phyloP scores from a whole-genome alignment of 1,139 yeast species.

The Torulaspora globosa region DNA sequence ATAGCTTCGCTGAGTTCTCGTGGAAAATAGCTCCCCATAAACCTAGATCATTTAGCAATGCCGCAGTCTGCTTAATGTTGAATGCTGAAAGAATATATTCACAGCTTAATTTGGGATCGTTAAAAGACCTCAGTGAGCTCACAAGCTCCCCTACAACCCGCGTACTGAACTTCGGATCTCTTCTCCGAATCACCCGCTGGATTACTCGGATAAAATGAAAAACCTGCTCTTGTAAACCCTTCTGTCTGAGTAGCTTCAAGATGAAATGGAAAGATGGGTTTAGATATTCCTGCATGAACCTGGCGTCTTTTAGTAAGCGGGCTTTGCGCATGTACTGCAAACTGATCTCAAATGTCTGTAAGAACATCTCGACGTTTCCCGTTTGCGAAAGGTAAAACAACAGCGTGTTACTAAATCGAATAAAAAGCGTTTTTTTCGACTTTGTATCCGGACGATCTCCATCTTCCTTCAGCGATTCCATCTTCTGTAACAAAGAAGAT shows the following conservation, averaged over 20 bases:
- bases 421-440: slow-evolving; percentile 11
- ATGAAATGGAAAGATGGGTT: slow-evolving; percentile 22
- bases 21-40: slow-evolving; percentile 25
- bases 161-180: slow-evolving; percentile 19
- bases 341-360: slow-evolving; percentile 17
- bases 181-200: slow-evolving; percentile 10
- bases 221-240: slow-evolving; percentile 25
- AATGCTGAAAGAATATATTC: slow-evolving; percentile 25
- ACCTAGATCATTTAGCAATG: slow-evolving; percentile 28
- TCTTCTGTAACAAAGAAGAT: slow-evolving; percentile 23
- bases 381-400: slow-evolving; percentile 21
- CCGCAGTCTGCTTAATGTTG: slow-evolving; percentile 13
- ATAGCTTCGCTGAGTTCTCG: slow-evolving; percentile 7
- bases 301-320: slow-evolving; percentile 3
- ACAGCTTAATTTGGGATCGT: slow-evolving; percentile 28
- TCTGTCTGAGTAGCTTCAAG: slow-evolving; percentile 19
- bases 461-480: slow-evolving; percentile 17
- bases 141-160: slow-evolving; percentile 22
- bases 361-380: slow-evolving; percentile 20
- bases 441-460: slow-evolving; percentile 3
- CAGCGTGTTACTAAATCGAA: slow-evolving; percentile 22
- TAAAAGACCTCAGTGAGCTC: slow-evolving; percentile 25
- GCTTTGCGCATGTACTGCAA: slow-evolving; percentile 12
- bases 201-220: slow-evolving; percentile 19
- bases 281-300: slow-evolving; percentile 7